These are phyloP conservation scores for Tarenaya hassleriana DNA, from an alignment of 345 rosid species.

Conservation along the genomic window DNA sequence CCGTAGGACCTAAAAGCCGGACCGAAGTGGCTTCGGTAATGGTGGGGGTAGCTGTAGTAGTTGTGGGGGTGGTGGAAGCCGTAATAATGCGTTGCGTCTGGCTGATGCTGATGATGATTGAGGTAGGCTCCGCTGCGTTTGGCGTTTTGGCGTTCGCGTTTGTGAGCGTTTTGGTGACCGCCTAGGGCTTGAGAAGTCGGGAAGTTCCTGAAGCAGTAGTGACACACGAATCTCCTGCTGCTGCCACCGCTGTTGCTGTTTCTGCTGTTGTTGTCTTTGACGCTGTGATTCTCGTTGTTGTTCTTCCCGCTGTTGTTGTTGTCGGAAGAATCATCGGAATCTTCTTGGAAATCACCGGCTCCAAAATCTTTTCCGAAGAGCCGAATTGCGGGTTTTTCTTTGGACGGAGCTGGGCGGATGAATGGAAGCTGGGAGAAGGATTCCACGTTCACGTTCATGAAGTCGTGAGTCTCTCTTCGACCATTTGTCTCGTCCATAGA, in stretches of 20 bases:
- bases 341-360: slow-evolving; percentile 18
- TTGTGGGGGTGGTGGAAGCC: no score
- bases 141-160: slow-evolving; percentile 43
- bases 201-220: slow-evolving; percentile 38
- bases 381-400: slow-evolving; percentile 56
- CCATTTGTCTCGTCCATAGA: slow-evolving; percentile 29
- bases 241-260: slow-evolving; percentile 15
- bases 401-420: slow-evolving; percentile 60
- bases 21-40: background rate
- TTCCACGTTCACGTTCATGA: slow-evolving; percentile 49
- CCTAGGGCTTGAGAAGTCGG: slow-evolving; percentile 51
- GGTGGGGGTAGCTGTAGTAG: no score
- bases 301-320: slow-evolving; percentile 25
- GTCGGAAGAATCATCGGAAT: slow-evolving; percentile 6
- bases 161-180: slow-evolving; percentile 58
- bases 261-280: slow-evolving; percentile 34
- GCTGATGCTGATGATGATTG: no score
- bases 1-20: slow-evolving; percentile 15
- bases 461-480: slow-evolving; percentile 44
- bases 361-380: slow-evolving; percentile 87
- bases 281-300: slow-evolving; percentile 37
- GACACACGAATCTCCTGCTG: slow-evolving; percentile 40
- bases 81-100: slow-evolving; percentile 29
- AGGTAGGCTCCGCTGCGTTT: slow-evolving; percentile 39
- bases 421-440: slow-evolving; percentile 50